Percentiles rank a stretch among this genome's conserved stretches.
phyloP scores from a whole-genome alignment of 768 basidiomycete species.

The Saitozyma podzolica region DNA sequence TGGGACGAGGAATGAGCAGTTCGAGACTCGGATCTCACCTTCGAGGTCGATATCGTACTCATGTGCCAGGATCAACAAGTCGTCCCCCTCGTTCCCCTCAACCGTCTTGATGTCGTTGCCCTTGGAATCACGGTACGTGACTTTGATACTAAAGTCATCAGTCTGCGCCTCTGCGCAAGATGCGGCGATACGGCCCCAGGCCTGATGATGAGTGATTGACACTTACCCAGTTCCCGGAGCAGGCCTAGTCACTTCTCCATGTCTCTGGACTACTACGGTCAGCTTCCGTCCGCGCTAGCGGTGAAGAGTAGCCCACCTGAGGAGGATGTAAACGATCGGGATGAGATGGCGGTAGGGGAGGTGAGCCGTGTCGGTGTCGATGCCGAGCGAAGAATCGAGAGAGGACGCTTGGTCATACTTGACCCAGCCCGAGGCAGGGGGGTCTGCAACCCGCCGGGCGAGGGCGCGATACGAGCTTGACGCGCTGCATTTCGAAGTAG shows the following conservation, averaged over 20 bases:
- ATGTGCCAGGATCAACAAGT: constrained; percentile 84
- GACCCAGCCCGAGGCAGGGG: too few species aligned
- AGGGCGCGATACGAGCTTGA: too few species aligned
- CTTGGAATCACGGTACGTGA: constrained; percentile 86
- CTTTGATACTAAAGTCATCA: constrained; percentile 65
- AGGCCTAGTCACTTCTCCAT: constrained; percentile 44
- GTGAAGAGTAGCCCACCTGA: too few species aligned
- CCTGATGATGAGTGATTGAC: not conserved
- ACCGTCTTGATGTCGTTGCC: constrained; percentile 80
- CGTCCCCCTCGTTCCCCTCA: constrained; percentile 91
- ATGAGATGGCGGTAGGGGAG: too few species aligned
- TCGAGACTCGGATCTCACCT: constrained; percentile 58
- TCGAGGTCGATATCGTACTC: constrained; percentile 95
- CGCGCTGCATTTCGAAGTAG: too few species aligned
- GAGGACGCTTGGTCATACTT: too few species aligned
- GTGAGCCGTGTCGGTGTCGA: too few species aligned
- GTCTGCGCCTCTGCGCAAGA: too few species aligned
- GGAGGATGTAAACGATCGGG: too few species aligned
- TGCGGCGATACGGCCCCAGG: not conserved
- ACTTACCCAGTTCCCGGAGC: constrained; percentile 47
- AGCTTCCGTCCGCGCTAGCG: too few species aligned
- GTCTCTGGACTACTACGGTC: constrained; percentile 17
- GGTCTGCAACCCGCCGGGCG: too few species aligned
- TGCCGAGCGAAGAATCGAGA: too few species aligned
- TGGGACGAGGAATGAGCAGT: not conserved